These are phyloP conservation scores for Xylaria sp. DNA, from an alignment of 2,329 filamentous ascomycete genomes.

Conservation along the genomic window DNA sequence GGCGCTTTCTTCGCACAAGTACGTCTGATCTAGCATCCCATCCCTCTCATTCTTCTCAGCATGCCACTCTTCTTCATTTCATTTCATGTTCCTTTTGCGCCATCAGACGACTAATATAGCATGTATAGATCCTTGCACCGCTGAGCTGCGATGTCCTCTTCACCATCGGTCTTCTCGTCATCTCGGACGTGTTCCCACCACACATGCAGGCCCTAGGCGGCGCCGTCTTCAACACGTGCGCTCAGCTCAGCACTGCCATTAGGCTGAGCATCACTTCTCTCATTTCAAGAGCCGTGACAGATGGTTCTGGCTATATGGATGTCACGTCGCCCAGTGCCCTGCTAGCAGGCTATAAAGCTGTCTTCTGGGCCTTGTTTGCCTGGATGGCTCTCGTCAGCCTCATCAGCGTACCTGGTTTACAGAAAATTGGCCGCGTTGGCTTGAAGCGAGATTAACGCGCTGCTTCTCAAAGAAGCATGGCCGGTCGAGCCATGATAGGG, in stretches of 20 bases:
- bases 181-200: slow-evolving; percentile 13
- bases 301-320: neutral
- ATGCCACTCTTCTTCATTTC: too few relatives aligned
- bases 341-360: slow-evolving; percentile 13
- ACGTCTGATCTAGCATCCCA: neutral
- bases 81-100: too few relatives aligned
- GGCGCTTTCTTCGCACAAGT: slow-evolving; percentile 48
- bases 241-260: slow-evolving; percentile 21
- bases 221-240: slow-evolving; percentile 22
- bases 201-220: slow-evolving; percentile 17
- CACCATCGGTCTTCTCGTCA: slow-evolving; percentile 53
- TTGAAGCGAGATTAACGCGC: neutral
- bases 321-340: slow-evolving; percentile 13
- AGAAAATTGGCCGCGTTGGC: neutral
- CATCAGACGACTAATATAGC: too few relatives aligned
- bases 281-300: slow-evolving; percentile 13
- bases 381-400: slow-evolving; percentile 1
- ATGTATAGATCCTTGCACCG: slow-evolving; percentile 36
- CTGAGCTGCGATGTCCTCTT: slow-evolving; percentile 54
- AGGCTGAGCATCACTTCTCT: slow-evolving; percentile 13
- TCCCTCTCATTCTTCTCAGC: neutral
- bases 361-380: slow-evolving; percentile 19
- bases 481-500: neutral
- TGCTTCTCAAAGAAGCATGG: too few relatives aligned
- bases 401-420: neutral